Percentiles rank a stretch among this genome's conserved stretches.
phyloP scores from a whole-genome alignment of 495 filamentous ascomycete genomes.

The Chlorociboria aeruginascens region DNA sequence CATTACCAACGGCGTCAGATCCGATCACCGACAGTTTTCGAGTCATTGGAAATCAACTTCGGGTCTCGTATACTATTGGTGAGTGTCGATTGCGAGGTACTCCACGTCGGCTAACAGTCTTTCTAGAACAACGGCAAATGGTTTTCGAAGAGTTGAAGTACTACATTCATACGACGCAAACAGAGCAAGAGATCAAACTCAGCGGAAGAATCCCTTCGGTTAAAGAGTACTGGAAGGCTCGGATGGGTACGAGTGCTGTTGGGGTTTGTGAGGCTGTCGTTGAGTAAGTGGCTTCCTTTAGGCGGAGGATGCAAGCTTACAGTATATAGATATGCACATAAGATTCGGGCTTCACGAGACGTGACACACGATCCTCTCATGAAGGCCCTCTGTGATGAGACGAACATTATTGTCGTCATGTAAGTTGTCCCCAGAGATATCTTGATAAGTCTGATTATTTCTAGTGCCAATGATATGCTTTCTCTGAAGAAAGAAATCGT shows the following conservation, averaged over 20 bases:
- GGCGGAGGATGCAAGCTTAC: too few species aligned
- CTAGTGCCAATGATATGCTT: slow-evolving; percentile 4
- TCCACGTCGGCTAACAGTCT: not conserved
- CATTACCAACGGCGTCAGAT: not conserved
- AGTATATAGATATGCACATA: not conserved
- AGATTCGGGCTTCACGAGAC: not conserved
- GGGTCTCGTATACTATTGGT: not conserved
- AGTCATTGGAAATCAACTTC: not conserved
- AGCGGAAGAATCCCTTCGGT: not conserved
- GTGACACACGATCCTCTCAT: not conserved
- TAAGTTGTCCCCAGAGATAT: not conserved
- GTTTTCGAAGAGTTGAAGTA: slow-evolving; percentile 1
- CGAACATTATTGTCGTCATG: slow-evolving; percentile 1
- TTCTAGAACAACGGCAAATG: not conserved
- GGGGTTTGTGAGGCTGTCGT: not conserved
- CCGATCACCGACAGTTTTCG: not conserved
- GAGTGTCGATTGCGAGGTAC: not conserved
- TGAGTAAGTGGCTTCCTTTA: not conserved
- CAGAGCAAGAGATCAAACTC: not conserved
- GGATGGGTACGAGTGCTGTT: slow-evolving; percentile 4
- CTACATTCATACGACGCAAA: not conserved
- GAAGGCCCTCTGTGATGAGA: not conserved
- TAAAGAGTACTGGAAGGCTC: not conserved
- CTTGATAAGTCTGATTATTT: not conserved
- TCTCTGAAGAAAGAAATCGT: slow-evolving; percentile 13